Percentiles rank a stretch among this genome's conserved stretches.
Evolutionary conservation across 805 yeast species (phyloP).

Genomic region (Candida nemodendra): DNA sequence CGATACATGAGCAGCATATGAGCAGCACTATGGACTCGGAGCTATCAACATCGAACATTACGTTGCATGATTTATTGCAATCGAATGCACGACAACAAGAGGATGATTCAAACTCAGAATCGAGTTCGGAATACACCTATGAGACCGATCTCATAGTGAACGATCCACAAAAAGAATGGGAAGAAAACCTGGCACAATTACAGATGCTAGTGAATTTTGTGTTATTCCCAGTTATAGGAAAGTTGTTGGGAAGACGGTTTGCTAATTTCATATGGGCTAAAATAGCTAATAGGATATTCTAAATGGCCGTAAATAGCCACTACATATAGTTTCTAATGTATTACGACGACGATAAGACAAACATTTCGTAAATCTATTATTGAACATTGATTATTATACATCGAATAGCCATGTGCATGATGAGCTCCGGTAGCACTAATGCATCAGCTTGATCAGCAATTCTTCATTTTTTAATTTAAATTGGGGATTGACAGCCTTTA

Average conservation of each 20-base stretch:
- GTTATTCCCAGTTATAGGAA: conserved; percentile 64
- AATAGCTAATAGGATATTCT: conserved; percentile 25
- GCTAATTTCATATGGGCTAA: conserved; percentile 40
- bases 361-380: no score
- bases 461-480: conserved; percentile 17
- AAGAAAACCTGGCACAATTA: conserved; percentile 61
- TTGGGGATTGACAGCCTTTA: conserved; percentile 23
- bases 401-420: neutral
- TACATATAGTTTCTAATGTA: no score
- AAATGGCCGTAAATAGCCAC: neutral
- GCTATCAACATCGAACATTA: conserved; percentile 12
- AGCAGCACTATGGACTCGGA: conserved; percentile 4
- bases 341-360: no score
- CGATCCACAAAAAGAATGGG: conserved; percentile 71
- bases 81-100: no score
- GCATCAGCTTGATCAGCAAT: conserved; percentile 14
- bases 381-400: no score
- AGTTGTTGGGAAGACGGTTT: conserved; percentile 60
- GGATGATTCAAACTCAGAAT: conserved; percentile 17
- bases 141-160: conserved; percentile 27
- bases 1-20: no score
- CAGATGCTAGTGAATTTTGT: conserved; percentile 57
- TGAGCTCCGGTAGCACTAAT: neutral
- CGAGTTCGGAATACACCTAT: conserved; percentile 30
- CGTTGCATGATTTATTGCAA: conserved; percentile 12